Evolutionary conservation across 352 stramenopile species (phyloP), one percentile per base, ranked within the genome.

Genomic region (Globisporangium radiosum): DNA sequence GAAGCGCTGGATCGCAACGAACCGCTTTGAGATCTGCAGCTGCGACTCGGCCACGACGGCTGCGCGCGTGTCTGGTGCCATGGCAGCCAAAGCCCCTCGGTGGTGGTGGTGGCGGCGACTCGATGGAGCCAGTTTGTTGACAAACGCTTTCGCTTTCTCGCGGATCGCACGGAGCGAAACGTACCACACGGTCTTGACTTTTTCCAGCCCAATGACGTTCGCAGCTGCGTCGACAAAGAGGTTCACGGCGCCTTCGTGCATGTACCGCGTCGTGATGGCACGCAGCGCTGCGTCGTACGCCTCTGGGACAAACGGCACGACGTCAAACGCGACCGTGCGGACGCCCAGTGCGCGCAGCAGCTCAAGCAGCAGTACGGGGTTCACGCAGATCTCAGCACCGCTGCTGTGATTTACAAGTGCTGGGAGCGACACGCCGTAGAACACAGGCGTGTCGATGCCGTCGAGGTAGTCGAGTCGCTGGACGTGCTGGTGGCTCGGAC

Each of bases 111-210:
- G 40, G 40, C 40, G 7, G 40, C 40, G 10, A 44, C 40, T 44
- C 19, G 67, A 71, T 7, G 70, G 62, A 62, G 75, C 56, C 10
- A 78, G 56, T 40, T 52, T 68, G 47, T 59, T 67, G 62, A 65
- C 87, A 49, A 79, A 89, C 49, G 64, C 63, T 70, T 93, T 93
- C 52, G 79, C 79, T 50, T 90, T 90, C 60, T 93, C 83, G 13
- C 83, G 83, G 62, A 93, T 93, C n/a, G 83, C 83, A n/a, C 83
- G 83, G 52, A 93, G 68, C 67, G 79, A 88, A 14, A 93, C 83
- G 59, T 91, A 93, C 84, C 84, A 93, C n/a, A 82, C 64, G 9
- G 77, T 90, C 62, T 93, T 91, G 69, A 81, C 74, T 65, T 93
- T 93, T 60, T 93, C 77, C 71, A 93, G 80, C 15, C 84, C 84